Conservation (phyloP, 306 rosid genomes). For the apple (Malus domestica) region ASM211411v1 NC_041790.1:10006501-10007000, state of each 20-base stretch:
- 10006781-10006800: neutral
- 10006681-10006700: too few relatives aligned
- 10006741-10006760: neutral
- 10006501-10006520: too few relatives aligned
- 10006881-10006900: neutral
- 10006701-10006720: neutral
- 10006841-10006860: neutral
- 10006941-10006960: slow-evolving; percentile 8
- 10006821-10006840: neutral
- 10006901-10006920: neutral
- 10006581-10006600: too few relatives aligned
- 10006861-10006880: neutral
- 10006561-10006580: too few relatives aligned
- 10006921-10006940: neutral
- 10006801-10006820: neutral
- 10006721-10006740: neutral
- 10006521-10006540: too few relatives aligned
- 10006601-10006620: too few relatives aligned
- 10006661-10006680: neutral
- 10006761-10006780: neutral
- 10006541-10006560: too few relatives aligned
- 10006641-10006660: too few relatives aligned
- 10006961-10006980: slow-evolving; percentile 70
- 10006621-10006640: too few relatives aligned
- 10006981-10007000: slow-evolving; percentile 63